A percentile compares a stretch with the other conserved stretches of the same genome.
phyloP scores from a whole-genome alignment of 116 monocot genomes.

The Iris pallida region DNA sequence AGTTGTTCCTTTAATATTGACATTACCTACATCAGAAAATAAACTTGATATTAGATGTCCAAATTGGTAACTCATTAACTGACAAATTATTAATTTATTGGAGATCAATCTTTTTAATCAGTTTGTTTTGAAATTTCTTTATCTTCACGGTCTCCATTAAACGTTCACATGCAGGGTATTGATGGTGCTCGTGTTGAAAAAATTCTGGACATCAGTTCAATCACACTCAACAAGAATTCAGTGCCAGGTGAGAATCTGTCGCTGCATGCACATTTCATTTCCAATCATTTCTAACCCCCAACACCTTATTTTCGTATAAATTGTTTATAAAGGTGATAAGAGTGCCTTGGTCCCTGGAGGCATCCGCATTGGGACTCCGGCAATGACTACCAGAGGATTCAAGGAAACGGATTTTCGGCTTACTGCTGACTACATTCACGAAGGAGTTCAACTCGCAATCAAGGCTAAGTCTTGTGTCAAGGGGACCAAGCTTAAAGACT shows the following conservation, averaged over 20 bases:
- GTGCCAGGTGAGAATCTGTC: constrained; percentile 18
- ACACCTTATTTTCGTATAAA: not conserved
- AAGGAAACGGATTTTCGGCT: constrained; percentile 32
- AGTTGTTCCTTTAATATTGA: too few relatives aligned
- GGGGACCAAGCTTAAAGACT: constrained; percentile 33
- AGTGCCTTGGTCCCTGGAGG: constrained; percentile 37
- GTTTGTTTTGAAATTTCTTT: too few relatives aligned
- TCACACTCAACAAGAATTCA: constrained; percentile 45
- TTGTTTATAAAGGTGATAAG: constrained; percentile 25
- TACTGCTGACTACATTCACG: constrained; percentile 36
- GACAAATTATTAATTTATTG: too few relatives aligned
- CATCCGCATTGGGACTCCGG: constrained; percentile 49
- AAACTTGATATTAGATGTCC: too few relatives aligned
- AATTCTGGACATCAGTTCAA: constrained; percentile 30
- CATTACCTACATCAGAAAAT: too few relatives aligned
- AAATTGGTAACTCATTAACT: too few relatives aligned
- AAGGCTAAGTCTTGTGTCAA: constrained; percentile 15
- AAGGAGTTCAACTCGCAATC: constrained; percentile 38
- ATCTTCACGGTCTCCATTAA: too few relatives aligned
- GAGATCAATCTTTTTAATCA: too few relatives aligned
- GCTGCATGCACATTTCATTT: not conserved
- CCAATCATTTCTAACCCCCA: not conserved
- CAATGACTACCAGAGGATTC: constrained; percentile 59
- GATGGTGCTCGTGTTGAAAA: constrained; percentile 36
- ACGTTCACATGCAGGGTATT: constrained; percentile 13